phyloP scores from a whole-genome alignment of 2,329 filamentous ascomycete species.

The Colletotrichum shisoi region DNA sequence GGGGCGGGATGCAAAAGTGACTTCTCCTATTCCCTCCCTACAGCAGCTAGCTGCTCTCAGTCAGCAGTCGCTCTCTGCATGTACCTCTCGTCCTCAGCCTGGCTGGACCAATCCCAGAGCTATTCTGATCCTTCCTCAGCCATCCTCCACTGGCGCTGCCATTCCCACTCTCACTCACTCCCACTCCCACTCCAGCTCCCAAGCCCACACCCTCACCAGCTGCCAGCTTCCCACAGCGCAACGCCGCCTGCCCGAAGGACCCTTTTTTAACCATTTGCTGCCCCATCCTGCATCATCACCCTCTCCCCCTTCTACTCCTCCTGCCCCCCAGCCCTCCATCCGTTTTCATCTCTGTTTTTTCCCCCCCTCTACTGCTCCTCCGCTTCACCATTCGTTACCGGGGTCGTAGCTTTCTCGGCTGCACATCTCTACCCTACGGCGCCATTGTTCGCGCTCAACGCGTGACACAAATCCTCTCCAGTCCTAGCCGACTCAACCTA shows the following conservation, averaged over 20 bases:
- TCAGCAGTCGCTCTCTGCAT: background rate
- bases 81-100: conserved; percentile 22
- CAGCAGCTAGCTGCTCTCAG: conserved; percentile 7
- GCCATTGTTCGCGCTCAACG: conserved; percentile 30
- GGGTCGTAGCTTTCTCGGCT: conserved; percentile 37
- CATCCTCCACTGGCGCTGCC: conserved; percentile 34
- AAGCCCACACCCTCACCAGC: conserved; percentile 15
- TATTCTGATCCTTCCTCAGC: conserved; percentile 37
- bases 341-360: conserved; percentile 20
- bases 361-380: conserved; percentile 19
- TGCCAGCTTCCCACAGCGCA: conserved; percentile 29
- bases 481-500: conserved; percentile 19
- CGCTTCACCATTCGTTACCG: conserved; percentile 34
- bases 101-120: conserved; percentile 33
- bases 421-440: conserved; percentile 32
- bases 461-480: conserved; percentile 17
- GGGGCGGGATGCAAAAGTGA: conserved; percentile 30
- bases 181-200: conserved; percentile 18
- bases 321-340: conserved; percentile 35
- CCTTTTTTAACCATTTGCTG: conserved; percentile 40
- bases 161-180: conserved; percentile 15
- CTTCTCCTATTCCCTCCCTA: conserved; percentile 33
- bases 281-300: conserved; percentile 34
- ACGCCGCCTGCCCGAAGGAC: conserved; percentile 32
- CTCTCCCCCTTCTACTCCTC: conserved; percentile 34